Evolutionary conservation across 108 stramenopile species (phyloP).

Genomic region (Nitzschia sp.): DNA sequence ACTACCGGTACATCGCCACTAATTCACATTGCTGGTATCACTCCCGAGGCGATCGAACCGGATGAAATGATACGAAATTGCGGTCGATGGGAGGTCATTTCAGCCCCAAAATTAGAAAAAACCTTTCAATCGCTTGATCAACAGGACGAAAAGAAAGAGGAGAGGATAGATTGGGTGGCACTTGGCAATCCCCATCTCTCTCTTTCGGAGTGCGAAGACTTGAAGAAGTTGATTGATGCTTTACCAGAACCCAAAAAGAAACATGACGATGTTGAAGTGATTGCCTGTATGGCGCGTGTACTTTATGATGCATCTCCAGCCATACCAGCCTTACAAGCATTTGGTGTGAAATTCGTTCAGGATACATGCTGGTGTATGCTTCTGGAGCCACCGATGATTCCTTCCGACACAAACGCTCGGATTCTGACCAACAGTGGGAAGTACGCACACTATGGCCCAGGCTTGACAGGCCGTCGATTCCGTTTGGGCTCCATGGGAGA

Average conservation of each 20-base stretch:
- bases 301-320: constrained; percentile 46
- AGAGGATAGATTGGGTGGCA: constrained; percentile 60
- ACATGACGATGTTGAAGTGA: constrained; percentile 47
- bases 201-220: constrained; percentile 51
- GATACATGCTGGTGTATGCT: constrained; percentile 94
- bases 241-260: constrained; percentile 21
- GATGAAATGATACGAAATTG: constrained; percentile 18
- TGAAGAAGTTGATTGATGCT: constrained; percentile 43
- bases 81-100: constrained; percentile 4
- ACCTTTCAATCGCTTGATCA: constrained; percentile 39
- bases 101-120: constrained; percentile 16
- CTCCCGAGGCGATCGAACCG: constrained; percentile 64
- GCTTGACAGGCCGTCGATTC: constrained; percentile 55
- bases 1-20: constrained; percentile 77
- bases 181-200: constrained; percentile 84
- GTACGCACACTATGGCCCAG: constrained; percentile 77
- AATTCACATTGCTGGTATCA: constrained; percentile 79
- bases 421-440: constrained; percentile 84
- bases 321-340: constrained; percentile 45
- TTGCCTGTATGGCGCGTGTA: constrained; percentile 59
- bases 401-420: constrained; percentile 41
- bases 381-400: constrained; percentile 78
- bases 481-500: constrained; percentile 62
- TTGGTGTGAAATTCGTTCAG: constrained; percentile 72
- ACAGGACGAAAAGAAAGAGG: constrained; percentile 27